Conservation (phyloP, 441 rosid species). For the Eutrema salsugineum region DNA sequence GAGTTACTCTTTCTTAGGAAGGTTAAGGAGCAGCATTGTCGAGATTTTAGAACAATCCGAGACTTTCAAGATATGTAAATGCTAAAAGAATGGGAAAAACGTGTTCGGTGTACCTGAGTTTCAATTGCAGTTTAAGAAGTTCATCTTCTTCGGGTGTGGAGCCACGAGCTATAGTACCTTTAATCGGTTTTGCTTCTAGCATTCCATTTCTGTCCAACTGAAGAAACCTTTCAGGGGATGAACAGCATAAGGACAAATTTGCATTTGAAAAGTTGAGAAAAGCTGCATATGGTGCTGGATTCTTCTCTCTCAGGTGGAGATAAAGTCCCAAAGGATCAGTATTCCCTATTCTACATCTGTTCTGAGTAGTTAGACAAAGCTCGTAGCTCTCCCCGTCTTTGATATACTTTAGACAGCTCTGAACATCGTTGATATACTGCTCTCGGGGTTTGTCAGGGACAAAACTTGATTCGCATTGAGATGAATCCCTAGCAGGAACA, state of each 20-base stretch:
- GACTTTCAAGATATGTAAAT: background rate
- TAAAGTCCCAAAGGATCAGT: conserved; percentile 76
- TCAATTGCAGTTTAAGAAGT: conserved; percentile 59
- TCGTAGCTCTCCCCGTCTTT: conserved; percentile 99
- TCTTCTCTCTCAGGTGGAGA: conserved; percentile 75
- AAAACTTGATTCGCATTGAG: conserved; percentile 43
- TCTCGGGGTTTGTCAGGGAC: conserved; percentile 60
- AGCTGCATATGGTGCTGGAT: conserved; percentile 95
- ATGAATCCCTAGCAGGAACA: conserved; percentile 17
- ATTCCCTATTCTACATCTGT: conserved; percentile 48
- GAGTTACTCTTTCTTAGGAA: no score
- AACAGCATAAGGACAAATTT: conserved; percentile 69
- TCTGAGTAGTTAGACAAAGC: conserved; percentile 89
- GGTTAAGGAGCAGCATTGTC: no score
- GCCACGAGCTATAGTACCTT: conserved; percentile 90
- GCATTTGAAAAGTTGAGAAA: conserved; percentile 87
- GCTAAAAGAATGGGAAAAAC: background rate
- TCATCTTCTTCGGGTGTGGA: conserved; percentile 65
- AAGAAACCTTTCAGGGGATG: conserved; percentile 96
- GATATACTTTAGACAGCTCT: conserved; percentile 66
- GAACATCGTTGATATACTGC: conserved; percentile 66
- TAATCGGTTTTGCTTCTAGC: conserved; percentile 89
- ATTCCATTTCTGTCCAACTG: conserved; percentile 62
- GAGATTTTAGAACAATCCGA: background rate
- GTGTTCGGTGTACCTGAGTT: conserved; percentile 54